phyloP scores from a whole-genome alignment of 768 basidiomycete species.

The Gloeopeniophorella convolvens region DNA sequence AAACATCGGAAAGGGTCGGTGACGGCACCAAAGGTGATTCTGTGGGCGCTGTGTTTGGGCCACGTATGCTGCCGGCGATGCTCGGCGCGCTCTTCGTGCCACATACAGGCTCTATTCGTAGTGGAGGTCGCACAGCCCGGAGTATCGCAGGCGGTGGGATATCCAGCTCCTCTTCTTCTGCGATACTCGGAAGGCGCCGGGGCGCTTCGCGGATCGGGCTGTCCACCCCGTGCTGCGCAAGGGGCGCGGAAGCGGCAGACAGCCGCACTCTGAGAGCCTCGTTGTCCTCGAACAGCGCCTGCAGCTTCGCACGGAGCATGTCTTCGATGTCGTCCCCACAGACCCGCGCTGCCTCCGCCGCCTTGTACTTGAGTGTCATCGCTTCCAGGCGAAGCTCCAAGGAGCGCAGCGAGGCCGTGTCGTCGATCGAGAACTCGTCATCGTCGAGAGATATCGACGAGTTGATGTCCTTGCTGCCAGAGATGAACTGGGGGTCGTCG shows the following conservation, averaged over 20 bases:
- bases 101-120: neutral
- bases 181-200: slow-evolving; percentile 1
- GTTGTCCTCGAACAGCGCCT: neutral
- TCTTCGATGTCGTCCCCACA: slow-evolving; percentile 20
- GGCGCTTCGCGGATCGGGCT: neutral
- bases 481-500: slow-evolving; percentile 2
- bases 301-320: slow-evolving; percentile 8
- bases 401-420: neutral
- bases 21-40: slow-evolving; percentile 12
- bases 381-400: slow-evolving; percentile 11
- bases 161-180: slow-evolving; percentile 11
- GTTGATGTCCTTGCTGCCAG: slow-evolving; percentile 1
- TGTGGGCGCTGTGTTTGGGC: neutral
- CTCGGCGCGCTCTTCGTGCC: neutral
- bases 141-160: neutral
- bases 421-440: neutral
- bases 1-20: slow-evolving; percentile 18
- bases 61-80: neutral
- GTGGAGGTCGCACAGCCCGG: neutral
- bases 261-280: neutral
- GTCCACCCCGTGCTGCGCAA: neutral
- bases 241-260: neutral
- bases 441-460: neutral
- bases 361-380: slow-evolving; percentile 17
- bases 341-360: slow-evolving; percentile 19